Evolutionary conservation across 495 filamentous ascomycete species (phyloP).

Genomic region (Podospora comata): DNA sequence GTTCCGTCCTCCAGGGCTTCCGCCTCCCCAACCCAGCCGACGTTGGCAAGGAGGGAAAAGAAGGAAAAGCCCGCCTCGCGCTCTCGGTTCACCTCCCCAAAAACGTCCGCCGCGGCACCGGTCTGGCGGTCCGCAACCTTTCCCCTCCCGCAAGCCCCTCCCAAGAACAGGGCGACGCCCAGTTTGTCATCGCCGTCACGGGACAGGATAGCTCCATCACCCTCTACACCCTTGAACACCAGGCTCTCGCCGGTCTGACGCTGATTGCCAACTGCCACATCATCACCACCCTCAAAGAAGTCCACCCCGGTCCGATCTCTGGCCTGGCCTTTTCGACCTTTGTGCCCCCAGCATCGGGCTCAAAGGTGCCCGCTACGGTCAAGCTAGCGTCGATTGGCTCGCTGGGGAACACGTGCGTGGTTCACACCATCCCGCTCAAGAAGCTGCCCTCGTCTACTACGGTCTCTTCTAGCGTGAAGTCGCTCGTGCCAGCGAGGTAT

Average conservation of each 20-base stretch:
- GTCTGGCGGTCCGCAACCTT: slow-evolving; percentile 70
- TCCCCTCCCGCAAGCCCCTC: slow-evolving; percentile 46
- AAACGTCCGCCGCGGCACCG: slow-evolving; percentile 53
- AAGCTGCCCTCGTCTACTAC: slow-evolving; percentile 32
- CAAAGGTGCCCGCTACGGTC: slow-evolving; percentile 48
- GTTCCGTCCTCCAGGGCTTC: slow-evolving; percentile 52
- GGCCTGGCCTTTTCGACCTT: slow-evolving; percentile 76
- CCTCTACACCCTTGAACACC: slow-evolving; percentile 67
- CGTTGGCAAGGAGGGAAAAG: slow-evolving; percentile 27
- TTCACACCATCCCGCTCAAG: slow-evolving; percentile 76
- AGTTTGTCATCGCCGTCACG: slow-evolving; percentile 77
- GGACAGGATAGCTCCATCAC: slow-evolving; percentile 79
- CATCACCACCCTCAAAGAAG: slow-evolving; percentile 64
- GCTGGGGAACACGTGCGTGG: slow-evolving; percentile 78
- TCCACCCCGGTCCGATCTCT: slow-evolving; percentile 83
- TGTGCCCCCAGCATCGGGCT: slow-evolving; percentile 47
- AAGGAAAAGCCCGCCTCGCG: slow-evolving; percentile 42
- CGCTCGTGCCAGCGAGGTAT: slow-evolving; percentile 56
- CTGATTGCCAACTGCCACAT: slow-evolving; percentile 56
- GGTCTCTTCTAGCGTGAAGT: slow-evolving; percentile 43
- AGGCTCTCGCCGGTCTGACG: slow-evolving; percentile 41
- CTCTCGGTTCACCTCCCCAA: slow-evolving; percentile 43
- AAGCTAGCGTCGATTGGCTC: slow-evolving; percentile 77
- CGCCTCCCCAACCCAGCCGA: slow-evolving; percentile 38
- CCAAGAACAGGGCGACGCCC: slow-evolving; percentile 53